Conservation (phyloP, 441 rosid genomes). For the Corymbia citriodora region DNA sequence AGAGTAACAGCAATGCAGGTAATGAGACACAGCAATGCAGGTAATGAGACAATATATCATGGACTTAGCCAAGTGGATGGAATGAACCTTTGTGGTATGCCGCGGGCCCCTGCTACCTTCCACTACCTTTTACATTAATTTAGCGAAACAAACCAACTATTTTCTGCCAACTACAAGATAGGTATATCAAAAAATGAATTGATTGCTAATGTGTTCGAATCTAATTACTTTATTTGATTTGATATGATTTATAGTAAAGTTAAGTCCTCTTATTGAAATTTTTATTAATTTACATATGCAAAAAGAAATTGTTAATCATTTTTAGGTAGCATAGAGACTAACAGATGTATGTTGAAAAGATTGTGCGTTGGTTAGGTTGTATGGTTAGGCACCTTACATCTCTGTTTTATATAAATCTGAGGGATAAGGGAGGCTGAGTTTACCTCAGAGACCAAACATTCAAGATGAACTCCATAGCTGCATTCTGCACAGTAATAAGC, state of each 20-base stretch:
- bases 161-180: background rate
- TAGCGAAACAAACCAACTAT: background rate
- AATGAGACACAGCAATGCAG: no score
- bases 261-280: background rate
- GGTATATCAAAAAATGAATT: background rate
- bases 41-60: background rate
- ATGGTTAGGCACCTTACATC: background rate
- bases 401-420: background rate
- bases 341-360: background rate
- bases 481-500: constrained; percentile 3
- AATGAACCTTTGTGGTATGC: background rate
- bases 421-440: background rate
- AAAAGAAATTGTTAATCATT: background rate
- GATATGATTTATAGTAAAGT: background rate
- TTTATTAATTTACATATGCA: background rate
- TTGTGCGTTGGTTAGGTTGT: background rate
- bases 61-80: background rate
- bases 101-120: no score
- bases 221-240: background rate
- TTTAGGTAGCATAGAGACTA: background rate
- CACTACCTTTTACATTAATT: background rate
- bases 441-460: constrained; percentile 1
- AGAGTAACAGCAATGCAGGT: background rate
- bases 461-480: constrained; percentile 3
- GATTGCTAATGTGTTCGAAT: background rate